Evolutionary conservation across 2,329 filamentous ascomycete genomes (phyloP).

Genomic region (Xylariaceae sp.): DNA sequence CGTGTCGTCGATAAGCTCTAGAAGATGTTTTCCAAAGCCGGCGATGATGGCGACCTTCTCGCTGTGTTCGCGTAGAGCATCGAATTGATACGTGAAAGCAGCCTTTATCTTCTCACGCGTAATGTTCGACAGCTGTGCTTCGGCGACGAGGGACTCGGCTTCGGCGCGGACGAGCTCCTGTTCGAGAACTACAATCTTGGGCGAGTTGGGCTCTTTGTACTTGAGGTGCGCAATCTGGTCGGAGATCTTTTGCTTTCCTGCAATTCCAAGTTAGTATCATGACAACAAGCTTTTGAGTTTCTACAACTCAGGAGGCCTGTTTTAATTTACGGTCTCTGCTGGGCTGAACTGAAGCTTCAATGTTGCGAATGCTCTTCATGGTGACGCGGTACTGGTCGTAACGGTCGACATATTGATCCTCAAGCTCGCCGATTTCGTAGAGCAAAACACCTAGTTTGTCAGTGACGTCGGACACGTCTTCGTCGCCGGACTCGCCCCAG

Average conservation of each 20-base stretch:
- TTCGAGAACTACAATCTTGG: constrained; percentile 94
- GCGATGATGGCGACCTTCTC: constrained; percentile 98
- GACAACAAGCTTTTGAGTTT: background rate
- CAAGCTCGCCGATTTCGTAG: constrained; percentile 96
- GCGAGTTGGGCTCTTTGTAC: constrained; percentile 98
- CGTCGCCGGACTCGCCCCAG: constrained; percentile 93
- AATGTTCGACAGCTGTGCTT: constrained; percentile 98
- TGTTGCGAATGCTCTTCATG: constrained; percentile 99
- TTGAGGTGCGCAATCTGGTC: constrained; percentile 98
- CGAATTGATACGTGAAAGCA: constrained; percentile 96
- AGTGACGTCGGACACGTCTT: constrained; percentile 97
- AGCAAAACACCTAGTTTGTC: constrained; percentile 97
- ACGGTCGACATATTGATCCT: constrained; percentile 96
- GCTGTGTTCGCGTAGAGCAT: constrained; percentile 92
- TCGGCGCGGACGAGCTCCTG: constrained; percentile 98
- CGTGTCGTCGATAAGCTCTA: constrained; percentile 92
- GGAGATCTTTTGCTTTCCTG: constrained; percentile 98
- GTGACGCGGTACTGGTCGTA: constrained; percentile 99
- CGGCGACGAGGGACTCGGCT: constrained; percentile 96
- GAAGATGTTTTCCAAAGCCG: constrained; percentile 94
- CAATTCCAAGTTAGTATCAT: constrained; percentile 19
- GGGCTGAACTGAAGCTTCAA: constrained; percentile 95
- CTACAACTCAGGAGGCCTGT: constrained; percentile 10
- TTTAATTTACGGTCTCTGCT: constrained; percentile 79
- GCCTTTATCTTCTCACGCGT: constrained; percentile 99